phyloP scores from a whole-genome alignment of 1,284 basidiomycete genomes.

The Boletus sp. region DNA sequence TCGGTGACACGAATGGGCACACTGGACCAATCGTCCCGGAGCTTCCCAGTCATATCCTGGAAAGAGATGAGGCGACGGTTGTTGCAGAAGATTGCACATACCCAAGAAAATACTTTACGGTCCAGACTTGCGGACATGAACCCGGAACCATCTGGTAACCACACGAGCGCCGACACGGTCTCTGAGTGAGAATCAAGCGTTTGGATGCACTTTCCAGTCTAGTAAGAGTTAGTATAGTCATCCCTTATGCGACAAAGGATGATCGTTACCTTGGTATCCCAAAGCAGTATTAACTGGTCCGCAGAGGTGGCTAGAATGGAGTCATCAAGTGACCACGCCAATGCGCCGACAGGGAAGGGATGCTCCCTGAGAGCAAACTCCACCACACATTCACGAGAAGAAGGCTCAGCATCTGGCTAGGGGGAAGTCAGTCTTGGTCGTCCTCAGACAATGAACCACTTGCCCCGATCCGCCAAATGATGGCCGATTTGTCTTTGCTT shows the following conservation, averaged over 20 bases:
- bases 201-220: constrained; percentile 73
- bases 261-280: constrained; percentile 76
- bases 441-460: constrained; percentile 36
- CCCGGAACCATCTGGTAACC: constrained; percentile 87
- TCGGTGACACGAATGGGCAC: constrained; percentile 89
- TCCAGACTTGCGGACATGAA: constrained; percentile 94
- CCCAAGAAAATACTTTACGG: constrained; percentile 88
- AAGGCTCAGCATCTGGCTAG: constrained; percentile 54
- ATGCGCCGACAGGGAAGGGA: constrained; percentile 72
- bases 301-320: constrained; percentile 79
- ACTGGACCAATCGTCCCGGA: constrained; percentile 69
- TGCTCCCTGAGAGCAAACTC: constrained; percentile 75
- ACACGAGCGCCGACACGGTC: constrained; percentile 84
- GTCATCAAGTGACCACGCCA: constrained; percentile 93
- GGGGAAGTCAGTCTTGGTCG: constrained; percentile 14
- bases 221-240: constrained; percentile 10
- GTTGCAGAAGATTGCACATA: constrained; percentile 43
- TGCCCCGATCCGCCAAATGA: constrained; percentile 89
- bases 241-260: constrained; percentile 3
- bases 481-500: constrained; percentile 84
- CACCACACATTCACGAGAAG: constrained; percentile 60
- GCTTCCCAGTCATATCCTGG: constrained; percentile 75
- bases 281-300: constrained; percentile 81
- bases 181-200: constrained; percentile 78
- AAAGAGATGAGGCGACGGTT: constrained; percentile 21